A percentile compares a stretch with the other conserved stretches of the same genome.
Conservation (phyloP, 2,329 filamentous ascomycete genomes). For the Aaosphaeria arxii region DNA sequence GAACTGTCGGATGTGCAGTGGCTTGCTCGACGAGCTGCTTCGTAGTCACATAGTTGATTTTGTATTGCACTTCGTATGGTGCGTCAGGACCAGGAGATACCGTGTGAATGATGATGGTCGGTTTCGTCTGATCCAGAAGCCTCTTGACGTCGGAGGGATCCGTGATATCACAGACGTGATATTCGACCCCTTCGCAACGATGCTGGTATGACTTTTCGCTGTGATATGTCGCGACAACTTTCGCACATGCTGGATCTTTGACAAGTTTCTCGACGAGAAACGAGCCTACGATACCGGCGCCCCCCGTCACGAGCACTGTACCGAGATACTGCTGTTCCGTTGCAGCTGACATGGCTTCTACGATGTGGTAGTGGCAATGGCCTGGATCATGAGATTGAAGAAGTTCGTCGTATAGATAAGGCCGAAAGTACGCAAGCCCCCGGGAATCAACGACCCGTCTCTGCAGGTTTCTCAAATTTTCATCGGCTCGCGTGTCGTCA, state of each 20-base stretch:
- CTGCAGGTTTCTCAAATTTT: too few relatives aligned
- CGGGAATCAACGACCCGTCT: too few relatives aligned
- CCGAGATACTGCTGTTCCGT: neutral
- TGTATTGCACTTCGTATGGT: neutral
- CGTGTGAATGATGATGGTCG: conserved; percentile 5
- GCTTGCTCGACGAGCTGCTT: conserved; percentile 3
- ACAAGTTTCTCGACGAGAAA: conserved; percentile 3
- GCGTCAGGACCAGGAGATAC: conserved; percentile 3
- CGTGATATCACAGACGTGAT: conserved; percentile 4
- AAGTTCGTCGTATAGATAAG: too few relatives aligned
- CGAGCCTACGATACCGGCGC: conserved; percentile 1
- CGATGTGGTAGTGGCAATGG: too few relatives aligned
- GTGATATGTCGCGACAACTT: neutral
- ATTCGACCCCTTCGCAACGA: neutral
- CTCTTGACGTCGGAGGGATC: neutral
- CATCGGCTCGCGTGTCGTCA: too few relatives aligned
- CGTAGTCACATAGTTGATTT: conserved; percentile 3
- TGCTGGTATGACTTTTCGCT: neutral
- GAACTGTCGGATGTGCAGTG: conserved; percentile 1
- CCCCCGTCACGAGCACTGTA: conserved; percentile 2
- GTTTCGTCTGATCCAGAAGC: conserved; percentile 1
- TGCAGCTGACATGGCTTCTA: too few relatives aligned
- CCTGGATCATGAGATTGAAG: too few relatives aligned
- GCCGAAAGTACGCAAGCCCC: too few relatives aligned
- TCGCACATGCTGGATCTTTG: neutral